phyloP scores from a whole-genome alignment of 352 stramenopile genomes.

The Pythium volutum region DNA sequence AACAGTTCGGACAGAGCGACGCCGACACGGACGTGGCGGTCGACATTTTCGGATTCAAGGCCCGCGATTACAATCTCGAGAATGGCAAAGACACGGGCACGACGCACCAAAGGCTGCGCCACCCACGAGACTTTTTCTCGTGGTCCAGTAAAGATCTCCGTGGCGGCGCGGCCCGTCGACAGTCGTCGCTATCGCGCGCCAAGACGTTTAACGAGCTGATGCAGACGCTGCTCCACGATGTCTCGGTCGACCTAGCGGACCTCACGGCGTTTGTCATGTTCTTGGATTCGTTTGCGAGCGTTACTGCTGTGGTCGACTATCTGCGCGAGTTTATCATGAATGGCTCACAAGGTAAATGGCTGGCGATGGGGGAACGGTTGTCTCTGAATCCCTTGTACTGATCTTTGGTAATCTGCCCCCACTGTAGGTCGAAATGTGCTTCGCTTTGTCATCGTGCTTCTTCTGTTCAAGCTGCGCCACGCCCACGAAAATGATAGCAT shows the following conservation, averaged over 20 bases:
- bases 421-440: constrained; percentile 29
- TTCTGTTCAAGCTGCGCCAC: constrained; percentile 49
- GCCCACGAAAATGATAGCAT: background rate
- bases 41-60: constrained; percentile 67
- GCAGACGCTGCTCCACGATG: constrained; percentile 20
- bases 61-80: constrained; percentile 44
- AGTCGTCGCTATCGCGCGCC: constrained; percentile 18
- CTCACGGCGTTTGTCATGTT: constrained; percentile 69
- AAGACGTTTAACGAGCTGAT: constrained; percentile 26
- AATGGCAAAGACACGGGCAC: background rate
- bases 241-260: constrained; percentile 47
- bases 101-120: constrained; percentile 9
- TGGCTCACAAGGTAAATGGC: constrained; percentile 38
- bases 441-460: constrained; percentile 56
- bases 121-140: constrained; percentile 29
- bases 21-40: constrained; percentile 26
- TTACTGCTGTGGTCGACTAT: constrained; percentile 57
- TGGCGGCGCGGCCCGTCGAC: constrained; percentile 24
- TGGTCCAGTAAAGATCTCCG: constrained; percentile 1
- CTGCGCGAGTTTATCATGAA: constrained; percentile 47
- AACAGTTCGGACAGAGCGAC: constrained; percentile 19
- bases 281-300: constrained; percentile 59
- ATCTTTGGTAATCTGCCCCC: background rate
- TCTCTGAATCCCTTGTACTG: background rate
- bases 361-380: background rate